Evolutionary conservation across 352 stramenopile genomes (phyloP), one percentile per base, ranked within the genome.

Genomic region (Pythium coloratum): DNA sequence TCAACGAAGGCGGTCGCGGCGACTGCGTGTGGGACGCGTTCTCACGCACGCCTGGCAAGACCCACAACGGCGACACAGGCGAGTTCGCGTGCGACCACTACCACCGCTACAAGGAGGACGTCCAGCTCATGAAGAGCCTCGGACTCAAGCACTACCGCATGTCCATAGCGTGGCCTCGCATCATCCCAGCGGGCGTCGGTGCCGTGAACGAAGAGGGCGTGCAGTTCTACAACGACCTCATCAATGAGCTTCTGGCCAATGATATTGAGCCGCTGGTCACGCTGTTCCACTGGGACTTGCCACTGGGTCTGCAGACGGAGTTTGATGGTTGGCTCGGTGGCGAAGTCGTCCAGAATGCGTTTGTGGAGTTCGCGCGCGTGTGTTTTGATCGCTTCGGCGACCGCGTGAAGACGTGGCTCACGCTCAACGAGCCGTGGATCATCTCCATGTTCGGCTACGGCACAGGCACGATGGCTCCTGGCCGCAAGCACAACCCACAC

Each of bases 251-350:
- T 2, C 20, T 85, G 9, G 62, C 53, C 14, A 76, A 76, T 44
- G 76, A 76, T 50, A 97, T 99, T 55, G 74, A 80, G 49, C 92
- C 95, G 30, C 84, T 94, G 44, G 83, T 98, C 6, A 98, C 95
- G n/a, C 70, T 99, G 4, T 98, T 97, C 72, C 96, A 99, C 75
- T 98, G 96, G 96, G 94, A 98, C 92, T 68, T 98, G 14, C 96
- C 96, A 6, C 75, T 92, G 55, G 67, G 64, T 26, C 67, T 98
- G 24, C 58, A 64, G 55, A 81, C 88, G 24, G 73, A 86, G 49
- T 86, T 90, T 38, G 51, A 60, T 33, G 93, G 91, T 28, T 90
- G 76, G 75, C 67, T 90, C 16, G 75, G 58, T 24, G 36, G 59
- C 5, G 68, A 77, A 2, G 28, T 90, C 97, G 82, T 88, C 40